These are phyloP conservation scores for Ganoderma leucocontextum DNA, from an alignment of 1,284 basidiomycete species.

Conservation along the genomic window DNA sequence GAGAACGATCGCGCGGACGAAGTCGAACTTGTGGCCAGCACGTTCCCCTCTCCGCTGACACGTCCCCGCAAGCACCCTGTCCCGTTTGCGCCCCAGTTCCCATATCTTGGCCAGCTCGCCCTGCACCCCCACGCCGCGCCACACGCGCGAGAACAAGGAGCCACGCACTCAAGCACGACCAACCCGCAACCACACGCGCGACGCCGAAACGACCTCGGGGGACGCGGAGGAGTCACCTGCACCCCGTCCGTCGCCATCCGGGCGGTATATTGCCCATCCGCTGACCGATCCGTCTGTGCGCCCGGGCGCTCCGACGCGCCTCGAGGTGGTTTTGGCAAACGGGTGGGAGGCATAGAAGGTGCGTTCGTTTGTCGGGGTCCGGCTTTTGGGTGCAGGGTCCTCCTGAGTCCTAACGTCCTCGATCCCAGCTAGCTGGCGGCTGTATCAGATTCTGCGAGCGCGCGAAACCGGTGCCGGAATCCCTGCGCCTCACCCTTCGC, in stretches of 20 bases:
- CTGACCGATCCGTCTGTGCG: conserved; percentile 27
- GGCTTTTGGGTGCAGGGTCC: conserved; percentile 5
- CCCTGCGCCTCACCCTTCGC: not conserved
- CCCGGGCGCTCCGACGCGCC: conserved; percentile 29
- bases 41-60: conserved; percentile 2
- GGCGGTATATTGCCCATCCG: conserved; percentile 22
- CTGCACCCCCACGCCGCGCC: no score
- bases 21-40: conserved; percentile 3
- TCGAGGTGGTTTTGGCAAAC: not conserved
- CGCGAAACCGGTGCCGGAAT: not conserved
- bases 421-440: not conserved
- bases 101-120: not conserved
- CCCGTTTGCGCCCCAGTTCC: not conserved
- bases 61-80: not conserved
- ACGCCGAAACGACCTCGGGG: not conserved
- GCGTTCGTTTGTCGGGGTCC: not conserved
- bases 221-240: conserved; percentile 9
- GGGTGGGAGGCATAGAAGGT: not conserved
- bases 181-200: not conserved
- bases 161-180: not conserved
- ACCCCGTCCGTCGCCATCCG: conserved; percentile 5
- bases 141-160: not conserved
- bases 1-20: not conserved
- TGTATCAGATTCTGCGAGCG: not conserved
- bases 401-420: not conserved